These are phyloP conservation scores for Boletus rubescentipes DNA, from an alignment of 768 basidiomycete species.

Conservation along the genomic window DNA sequence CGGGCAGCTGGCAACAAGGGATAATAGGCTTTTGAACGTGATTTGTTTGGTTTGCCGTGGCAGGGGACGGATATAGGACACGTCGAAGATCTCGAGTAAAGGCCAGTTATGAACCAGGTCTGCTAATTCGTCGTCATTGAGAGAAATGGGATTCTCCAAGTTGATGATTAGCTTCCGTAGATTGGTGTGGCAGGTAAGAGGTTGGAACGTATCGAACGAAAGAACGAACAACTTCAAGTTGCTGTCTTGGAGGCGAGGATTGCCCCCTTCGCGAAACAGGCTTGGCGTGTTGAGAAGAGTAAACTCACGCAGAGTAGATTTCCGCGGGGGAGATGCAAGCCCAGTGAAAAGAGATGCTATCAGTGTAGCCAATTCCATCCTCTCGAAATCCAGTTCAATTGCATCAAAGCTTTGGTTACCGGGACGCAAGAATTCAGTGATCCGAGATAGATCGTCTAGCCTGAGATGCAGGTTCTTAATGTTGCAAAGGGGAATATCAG, in stretches of 20 bases:
- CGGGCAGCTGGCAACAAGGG: background rate
- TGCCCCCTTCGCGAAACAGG: no score
- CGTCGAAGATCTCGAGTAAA: background rate
- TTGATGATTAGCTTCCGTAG: background rate
- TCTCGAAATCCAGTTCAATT: background rate
- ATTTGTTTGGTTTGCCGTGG: background rate
- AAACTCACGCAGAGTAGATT: background rate
- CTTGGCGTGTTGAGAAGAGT: background rate
- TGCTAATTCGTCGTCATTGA: background rate
- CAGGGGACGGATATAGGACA: background rate
- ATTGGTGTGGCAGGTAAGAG: background rate
- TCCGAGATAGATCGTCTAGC: background rate
- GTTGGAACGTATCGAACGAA: background rate
- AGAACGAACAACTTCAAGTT: background rate
- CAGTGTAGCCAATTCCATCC: background rate
- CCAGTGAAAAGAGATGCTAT: background rate
- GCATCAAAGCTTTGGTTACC: background rate
- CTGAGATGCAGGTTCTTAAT: background rate
- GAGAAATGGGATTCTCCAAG: background rate
- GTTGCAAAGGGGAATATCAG: background rate
- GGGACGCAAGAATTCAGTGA: background rate
- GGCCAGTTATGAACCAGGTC: background rate
- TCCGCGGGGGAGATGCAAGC: background rate
- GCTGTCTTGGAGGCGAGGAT: no score
- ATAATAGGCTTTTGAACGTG: background rate